A percentile compares a stretch with the other conserved stretches of the same genome.
Evolutionary conservation across 176 grass and related monocot species (phyloP).

Genomic region (Saccharum spontaneum): DNA sequence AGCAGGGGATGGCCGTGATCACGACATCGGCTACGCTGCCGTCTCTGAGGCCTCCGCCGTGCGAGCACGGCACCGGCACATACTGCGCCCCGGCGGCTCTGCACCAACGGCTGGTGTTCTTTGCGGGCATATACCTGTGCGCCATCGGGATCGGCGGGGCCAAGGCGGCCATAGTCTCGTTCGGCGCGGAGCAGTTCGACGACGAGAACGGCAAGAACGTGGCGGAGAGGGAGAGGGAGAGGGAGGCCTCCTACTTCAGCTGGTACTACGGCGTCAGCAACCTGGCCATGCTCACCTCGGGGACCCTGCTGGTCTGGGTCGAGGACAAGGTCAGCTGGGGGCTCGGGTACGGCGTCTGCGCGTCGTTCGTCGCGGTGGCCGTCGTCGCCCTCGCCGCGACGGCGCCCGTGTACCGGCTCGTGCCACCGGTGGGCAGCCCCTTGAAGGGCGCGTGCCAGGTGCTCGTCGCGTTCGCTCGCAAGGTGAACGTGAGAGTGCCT

Average conservation of each 20-base stretch:
- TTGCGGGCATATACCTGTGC: conserved; percentile 44
- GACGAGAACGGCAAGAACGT: conserved; percentile 30
- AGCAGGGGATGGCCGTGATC: conserved; percentile 30
- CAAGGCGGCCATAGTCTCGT: conserved; percentile 45
- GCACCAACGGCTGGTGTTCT: conserved; percentile 41
- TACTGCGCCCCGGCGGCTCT: conserved; percentile 40
- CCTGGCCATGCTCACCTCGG: conserved; percentile 42
- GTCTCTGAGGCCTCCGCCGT: conserved; percentile 30
- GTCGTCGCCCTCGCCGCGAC: conserved; percentile 24
- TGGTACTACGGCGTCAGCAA: conserved; percentile 48
- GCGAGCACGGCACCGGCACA: not conserved
- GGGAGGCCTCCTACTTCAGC: conserved; percentile 62
- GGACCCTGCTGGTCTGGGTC: conserved; percentile 58
- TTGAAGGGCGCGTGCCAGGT: conserved; percentile 24
- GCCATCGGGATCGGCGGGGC: conserved; percentile 38
- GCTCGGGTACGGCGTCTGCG: conserved; percentile 57
- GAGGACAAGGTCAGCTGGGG: conserved; percentile 53
- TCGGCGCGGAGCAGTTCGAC: conserved; percentile 81
- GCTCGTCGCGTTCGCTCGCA: conserved; percentile 31
- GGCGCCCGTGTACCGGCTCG: conserved; percentile 23
- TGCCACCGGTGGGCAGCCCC: conserved; percentile 33
- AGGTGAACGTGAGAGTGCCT: conserved; percentile 10
- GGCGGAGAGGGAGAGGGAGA: not conserved
- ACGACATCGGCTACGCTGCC: conserved; percentile 26
- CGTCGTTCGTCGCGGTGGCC: conserved; percentile 34